Evolutionary conservation across 73 alveolate genomes (phyloP).

Genomic region (Durusdinium trenchii): DNA sequence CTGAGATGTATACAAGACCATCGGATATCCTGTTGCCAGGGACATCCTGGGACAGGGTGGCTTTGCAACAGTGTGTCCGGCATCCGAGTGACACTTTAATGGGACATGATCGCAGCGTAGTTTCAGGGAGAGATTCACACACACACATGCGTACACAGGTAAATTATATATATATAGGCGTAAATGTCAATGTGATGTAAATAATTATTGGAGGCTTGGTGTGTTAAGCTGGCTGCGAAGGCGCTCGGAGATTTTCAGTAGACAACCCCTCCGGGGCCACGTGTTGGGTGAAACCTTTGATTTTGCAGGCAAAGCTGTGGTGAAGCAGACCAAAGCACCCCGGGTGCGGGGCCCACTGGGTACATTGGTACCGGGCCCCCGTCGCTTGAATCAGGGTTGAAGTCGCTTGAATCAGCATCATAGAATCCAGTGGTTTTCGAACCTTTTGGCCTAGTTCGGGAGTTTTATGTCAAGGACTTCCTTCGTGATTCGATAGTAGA

Average conservation of each 20-base stretch:
- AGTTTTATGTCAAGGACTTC: not conserved
- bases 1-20: not conserved
- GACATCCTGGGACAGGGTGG: conserved; percentile 81
- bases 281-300: not conserved
- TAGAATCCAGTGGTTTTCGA: not conserved
- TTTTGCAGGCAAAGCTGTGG: not conserved
- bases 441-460: not conserved
- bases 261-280: not conserved
- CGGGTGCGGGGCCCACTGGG: not conserved
- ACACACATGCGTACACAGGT: too few relatives aligned
- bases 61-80: conserved; percentile 76
- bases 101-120: not conserved
- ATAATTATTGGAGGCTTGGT: not conserved
- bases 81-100: not conserved
- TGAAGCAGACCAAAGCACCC: conserved; percentile 7
- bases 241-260: not conserved
- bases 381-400: not conserved
- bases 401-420: not conserved
- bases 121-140: not conserved
- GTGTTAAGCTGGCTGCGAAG: not conserved
- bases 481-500: not conserved
- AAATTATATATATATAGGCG: not conserved
- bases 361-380: not conserved
- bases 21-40: not conserved
- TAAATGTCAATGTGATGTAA: not conserved